These are phyloP conservation scores for Didymella keratinophila DNA, from an alignment of 2,329 filamentous ascomycete genomes.

Conservation along the genomic window DNA sequence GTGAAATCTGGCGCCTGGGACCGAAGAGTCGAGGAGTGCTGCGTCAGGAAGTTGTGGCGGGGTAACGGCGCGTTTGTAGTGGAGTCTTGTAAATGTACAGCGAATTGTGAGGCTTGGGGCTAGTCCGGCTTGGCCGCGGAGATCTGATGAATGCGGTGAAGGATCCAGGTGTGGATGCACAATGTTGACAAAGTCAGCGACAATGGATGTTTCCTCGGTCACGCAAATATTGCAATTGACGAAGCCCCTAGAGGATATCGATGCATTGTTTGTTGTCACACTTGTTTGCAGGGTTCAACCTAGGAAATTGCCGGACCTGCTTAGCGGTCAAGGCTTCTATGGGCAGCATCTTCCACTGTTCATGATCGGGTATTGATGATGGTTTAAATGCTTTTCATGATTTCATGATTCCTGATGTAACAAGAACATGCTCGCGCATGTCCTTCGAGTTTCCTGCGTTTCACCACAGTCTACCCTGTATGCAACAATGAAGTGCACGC, in stretches of 20 bases:
- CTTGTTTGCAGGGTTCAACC: conserved; percentile 16
- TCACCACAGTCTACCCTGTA: conserved; percentile 1
- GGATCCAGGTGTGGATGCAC: conserved; percentile 1
- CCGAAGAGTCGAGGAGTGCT: conserved; percentile 1
- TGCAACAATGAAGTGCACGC: not conserved
- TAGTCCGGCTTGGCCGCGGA: conserved; percentile 30
- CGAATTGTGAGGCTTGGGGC: conserved; percentile 29
- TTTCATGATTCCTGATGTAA: not conserved
- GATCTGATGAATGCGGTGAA: conserved; percentile 23
- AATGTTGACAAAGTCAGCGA: not conserved
- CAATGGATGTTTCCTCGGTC: not conserved
- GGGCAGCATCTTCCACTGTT: not conserved
- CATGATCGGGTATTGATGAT: not conserved
- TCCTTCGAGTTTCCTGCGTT: not conserved
- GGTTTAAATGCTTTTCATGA: not conserved
- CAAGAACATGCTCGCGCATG: not conserved
- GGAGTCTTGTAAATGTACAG: conserved; percentile 8
- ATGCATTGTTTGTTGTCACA: conserved; percentile 20
- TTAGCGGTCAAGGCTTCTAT: not conserved
- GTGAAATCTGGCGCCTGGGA: conserved; percentile 1
- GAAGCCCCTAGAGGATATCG: conserved; percentile 5
- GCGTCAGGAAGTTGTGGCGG: conserved; percentile 23
- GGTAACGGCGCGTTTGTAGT: conserved; percentile 24
- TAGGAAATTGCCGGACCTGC: conserved; percentile 2
- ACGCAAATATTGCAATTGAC: not conserved